Evolutionary conservation across 495 filamentous ascomycete species (phyloP).

Genomic region (Parmelia sp.): DNA sequence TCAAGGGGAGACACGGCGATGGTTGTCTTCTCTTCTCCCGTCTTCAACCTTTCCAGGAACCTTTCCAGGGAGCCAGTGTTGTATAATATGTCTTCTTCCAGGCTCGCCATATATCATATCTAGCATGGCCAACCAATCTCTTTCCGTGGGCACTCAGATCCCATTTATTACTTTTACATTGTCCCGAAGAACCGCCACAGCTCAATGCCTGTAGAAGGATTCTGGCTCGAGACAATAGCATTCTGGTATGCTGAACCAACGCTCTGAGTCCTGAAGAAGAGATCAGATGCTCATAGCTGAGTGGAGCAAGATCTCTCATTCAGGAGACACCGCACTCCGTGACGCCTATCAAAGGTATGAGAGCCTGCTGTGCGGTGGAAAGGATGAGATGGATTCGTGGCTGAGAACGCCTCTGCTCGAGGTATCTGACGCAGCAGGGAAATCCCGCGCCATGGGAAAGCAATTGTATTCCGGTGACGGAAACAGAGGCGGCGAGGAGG

Average conservation of each 20-base stretch:
- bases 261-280: constrained; percentile 10
- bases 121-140: constrained; percentile 15
- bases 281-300: constrained; percentile 16
- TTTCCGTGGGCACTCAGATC: constrained; percentile 15
- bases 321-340: constrained; percentile 18
- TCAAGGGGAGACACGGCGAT: neutral
- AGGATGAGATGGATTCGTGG: constrained; percentile 20
- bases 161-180: constrained; percentile 14
- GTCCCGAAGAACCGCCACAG: constrained; percentile 1
- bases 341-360: constrained; percentile 17
- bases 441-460: constrained; percentile 15
- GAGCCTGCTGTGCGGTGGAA: constrained; percentile 17
- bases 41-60: constrained; percentile 17
- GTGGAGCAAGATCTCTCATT: constrained; percentile 18
- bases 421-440: constrained; percentile 16
- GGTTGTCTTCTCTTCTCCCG: constrained; percentile 8
- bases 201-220: neutral
- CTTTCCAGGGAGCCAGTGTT: constrained; percentile 11
- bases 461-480: constrained; percentile 17
- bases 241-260: constrained; percentile 16
- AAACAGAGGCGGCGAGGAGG: neutral
- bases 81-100: constrained; percentile 17
- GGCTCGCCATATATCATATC: constrained; percentile 9
- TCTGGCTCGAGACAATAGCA: constrained; percentile 8
- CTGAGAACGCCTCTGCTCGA: constrained; percentile 16